phyloP scores from a whole-genome alignment of 1,139 yeast genomes.

The Kodamaea anthophila region DNA sequence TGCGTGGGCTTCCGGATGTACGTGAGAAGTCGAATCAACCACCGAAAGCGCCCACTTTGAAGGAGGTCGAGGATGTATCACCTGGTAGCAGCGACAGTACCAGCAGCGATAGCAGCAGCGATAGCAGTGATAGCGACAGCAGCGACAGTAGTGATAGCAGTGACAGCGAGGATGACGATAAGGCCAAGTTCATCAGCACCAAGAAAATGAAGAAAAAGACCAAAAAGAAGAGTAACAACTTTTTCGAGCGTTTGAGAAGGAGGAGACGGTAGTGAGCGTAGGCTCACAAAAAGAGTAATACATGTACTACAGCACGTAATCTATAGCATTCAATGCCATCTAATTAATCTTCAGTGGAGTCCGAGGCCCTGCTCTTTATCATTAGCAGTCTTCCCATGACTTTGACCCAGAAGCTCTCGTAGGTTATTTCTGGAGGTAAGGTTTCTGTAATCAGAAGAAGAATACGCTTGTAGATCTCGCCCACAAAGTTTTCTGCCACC shows the following conservation, averaged over 20 bases:
- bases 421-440: constrained; percentile 14
- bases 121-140: constrained; percentile 12
- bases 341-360: not conserved
- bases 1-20: constrained; percentile 60
- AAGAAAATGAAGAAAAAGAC: constrained; percentile 9
- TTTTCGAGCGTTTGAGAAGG: constrained; percentile 11
- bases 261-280: constrained; percentile 2
- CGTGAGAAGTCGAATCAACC: constrained; percentile 25
- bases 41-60: constrained; percentile 2
- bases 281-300: not conserved
- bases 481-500: constrained; percentile 31
- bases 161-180: constrained; percentile 12
- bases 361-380: constrained; percentile 6
- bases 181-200: constrained; percentile 12
- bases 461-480: constrained; percentile 27
- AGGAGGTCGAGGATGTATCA: constrained; percentile 2
- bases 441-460: constrained; percentile 22
- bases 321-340: not conserved
- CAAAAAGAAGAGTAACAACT: constrained; percentile 9
- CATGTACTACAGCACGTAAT: not conserved
- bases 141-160: constrained; percentile 11
- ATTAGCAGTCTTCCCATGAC: constrained; percentile 14
- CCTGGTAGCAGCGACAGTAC: constrained; percentile 4
- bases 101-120: constrained; percentile 12
- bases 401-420: constrained; percentile 12